Evolutionary conservation across 495 filamentous ascomycete genomes (phyloP).

Genomic region (Aspergillus steynii): DNA sequence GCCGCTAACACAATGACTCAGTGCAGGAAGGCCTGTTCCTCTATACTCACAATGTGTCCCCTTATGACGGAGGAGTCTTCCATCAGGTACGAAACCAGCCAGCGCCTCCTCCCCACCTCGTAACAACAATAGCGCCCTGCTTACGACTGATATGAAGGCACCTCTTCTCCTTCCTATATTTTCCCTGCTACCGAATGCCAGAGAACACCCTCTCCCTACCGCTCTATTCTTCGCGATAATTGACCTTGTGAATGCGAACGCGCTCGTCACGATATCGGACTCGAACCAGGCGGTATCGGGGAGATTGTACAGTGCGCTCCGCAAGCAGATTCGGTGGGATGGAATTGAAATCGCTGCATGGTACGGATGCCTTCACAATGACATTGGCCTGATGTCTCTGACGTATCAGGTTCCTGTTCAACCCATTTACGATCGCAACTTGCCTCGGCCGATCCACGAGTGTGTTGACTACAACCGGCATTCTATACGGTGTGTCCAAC

Average conservation of each 20-base stretch:
- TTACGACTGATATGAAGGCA: constrained; percentile 50
- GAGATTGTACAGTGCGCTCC: constrained; percentile 71
- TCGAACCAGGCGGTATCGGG: constrained; percentile 75
- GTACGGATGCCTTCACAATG: constrained; percentile 40
- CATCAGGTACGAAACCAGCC: constrained; percentile 65
- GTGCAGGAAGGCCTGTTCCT: constrained; percentile 96
- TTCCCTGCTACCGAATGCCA: constrained; percentile 72
- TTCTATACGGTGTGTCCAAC: constrained; percentile 80
- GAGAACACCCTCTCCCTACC: constrained; percentile 66
- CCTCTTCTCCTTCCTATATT: constrained; percentile 90
- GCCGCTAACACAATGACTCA: constrained; percentile 28
- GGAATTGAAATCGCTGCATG: constrained; percentile 75
- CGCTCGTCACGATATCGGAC: constrained; percentile 80
- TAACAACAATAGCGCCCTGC: background rate
- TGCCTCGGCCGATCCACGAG: constrained; percentile 91
- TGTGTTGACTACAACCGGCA: constrained; percentile 86
- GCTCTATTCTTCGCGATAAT: constrained; percentile 78
- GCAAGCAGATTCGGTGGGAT: constrained; percentile 76
- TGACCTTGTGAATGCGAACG: constrained; percentile 80
- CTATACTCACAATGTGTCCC: constrained; percentile 93
- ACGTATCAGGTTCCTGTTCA: constrained; percentile 76
- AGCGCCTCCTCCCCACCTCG: background rate
- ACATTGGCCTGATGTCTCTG: background rate
- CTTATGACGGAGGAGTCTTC: constrained; percentile 96
- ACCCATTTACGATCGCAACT: constrained; percentile 90